Evolutionary conservation across 2,329 filamentous ascomycete species (phyloP).

Genomic region (Verticillium nubilum): DNA sequence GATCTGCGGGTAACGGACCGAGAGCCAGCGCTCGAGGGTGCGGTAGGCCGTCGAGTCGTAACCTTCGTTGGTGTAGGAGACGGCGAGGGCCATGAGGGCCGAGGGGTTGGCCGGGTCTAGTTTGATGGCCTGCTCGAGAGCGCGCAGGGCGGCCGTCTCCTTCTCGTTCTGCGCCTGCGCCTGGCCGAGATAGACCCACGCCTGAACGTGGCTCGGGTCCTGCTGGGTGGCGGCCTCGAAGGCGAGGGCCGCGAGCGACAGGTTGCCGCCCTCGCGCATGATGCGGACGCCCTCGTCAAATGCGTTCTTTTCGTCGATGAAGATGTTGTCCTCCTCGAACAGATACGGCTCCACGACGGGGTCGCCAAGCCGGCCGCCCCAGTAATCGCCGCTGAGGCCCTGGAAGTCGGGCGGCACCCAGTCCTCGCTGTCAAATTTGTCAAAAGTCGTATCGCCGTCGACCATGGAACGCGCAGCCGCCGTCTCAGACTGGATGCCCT

Average conservation of each 20-base stretch:
- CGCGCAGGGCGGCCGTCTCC: constrained; percentile 90
- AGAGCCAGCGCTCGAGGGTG: constrained; percentile 93
- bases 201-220: constrained; percentile 79
- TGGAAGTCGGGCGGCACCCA: constrained; percentile 66
- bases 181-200: constrained; percentile 87
- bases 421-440: constrained; percentile 71
- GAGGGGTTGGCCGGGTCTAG: constrained; percentile 81
- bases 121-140: constrained; percentile 84
- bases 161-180: constrained; percentile 99
- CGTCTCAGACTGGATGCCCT: constrained; percentile 73
- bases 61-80: constrained; percentile 97
- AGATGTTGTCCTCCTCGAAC: constrained; percentile 92
- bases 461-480: constrained; percentile 66
- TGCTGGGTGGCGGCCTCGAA: constrained; percentile 96
- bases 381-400: constrained; percentile 56
- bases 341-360: constrained; percentile 83
- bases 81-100: constrained; percentile 89
- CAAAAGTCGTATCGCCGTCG: constrained; percentile 55
- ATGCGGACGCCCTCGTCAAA: constrained; percentile 93
- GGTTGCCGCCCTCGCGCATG: constrained; percentile 87
- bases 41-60: constrained; percentile 97
- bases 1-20: constrained; percentile 86
- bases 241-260: constrained; percentile 86
- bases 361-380: constrained; percentile 56
- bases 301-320: constrained; percentile 72